These are phyloP conservation scores for Apiotrichum mycotoxinovorans DNA, from an alignment of 1,284 basidiomycete species.

Conservation along the genomic window DNA sequence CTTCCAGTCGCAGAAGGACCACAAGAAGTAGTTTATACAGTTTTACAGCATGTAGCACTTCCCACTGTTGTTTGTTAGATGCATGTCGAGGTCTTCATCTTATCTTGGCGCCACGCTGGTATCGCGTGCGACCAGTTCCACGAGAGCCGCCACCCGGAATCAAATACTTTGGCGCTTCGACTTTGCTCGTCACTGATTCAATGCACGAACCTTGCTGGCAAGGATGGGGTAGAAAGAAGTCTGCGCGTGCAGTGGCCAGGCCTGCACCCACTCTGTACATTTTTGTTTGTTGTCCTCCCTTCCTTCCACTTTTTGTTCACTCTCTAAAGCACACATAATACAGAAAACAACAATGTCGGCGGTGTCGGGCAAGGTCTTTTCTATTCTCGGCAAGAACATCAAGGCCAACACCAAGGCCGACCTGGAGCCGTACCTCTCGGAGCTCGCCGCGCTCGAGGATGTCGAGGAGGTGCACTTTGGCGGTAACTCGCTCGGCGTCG, in stretches of 20 bases:
- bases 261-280: too few relatives aligned
- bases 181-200: too few relatives aligned
- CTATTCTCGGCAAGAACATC: constrained; percentile 68
- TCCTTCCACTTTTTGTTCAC: constrained; percentile 21
- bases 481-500: constrained; percentile 93
- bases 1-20: constrained; percentile 13
- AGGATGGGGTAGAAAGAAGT: too few relatives aligned
- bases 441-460: constrained; percentile 59
- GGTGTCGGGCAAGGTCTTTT: constrained; percentile 51
- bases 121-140: too few relatives aligned
- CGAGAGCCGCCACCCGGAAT: background rate
- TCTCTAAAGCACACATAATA: background rate
- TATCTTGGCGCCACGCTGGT: too few relatives aligned
- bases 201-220: too few relatives aligned
- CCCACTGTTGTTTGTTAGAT: background rate
- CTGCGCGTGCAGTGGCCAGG: too few relatives aligned
- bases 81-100: too few relatives aligned
- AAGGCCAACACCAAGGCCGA: constrained; percentile 79
- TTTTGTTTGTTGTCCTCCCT: constrained; percentile 11
- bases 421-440: constrained; percentile 71
- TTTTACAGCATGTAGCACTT: background rate
- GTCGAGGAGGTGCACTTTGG: constrained; percentile 89
- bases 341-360: constrained; percentile 17
- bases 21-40: constrained; percentile 1
- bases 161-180: background rate